phyloP scores from a whole-genome alignment of 73 alveolate species.

The Tetrahymena thermophila region DNA sequence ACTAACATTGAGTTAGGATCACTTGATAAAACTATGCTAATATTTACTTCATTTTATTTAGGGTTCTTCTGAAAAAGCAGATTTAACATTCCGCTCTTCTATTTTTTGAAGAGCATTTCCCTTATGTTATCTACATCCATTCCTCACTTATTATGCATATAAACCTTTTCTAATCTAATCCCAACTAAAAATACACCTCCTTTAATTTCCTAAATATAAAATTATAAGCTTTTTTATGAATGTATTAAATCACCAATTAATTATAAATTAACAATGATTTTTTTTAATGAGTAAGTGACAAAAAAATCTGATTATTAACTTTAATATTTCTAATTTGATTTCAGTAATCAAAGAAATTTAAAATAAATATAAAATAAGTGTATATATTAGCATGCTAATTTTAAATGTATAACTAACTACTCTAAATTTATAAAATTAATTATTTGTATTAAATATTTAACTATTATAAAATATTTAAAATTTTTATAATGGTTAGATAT shows the following conservation, averaged over 20 bases:
- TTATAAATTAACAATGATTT: no score
- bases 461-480: no score
- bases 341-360: not conserved
- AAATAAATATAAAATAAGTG: no score
- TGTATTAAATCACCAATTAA: no score
- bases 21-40: not conserved
- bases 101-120: not conserved
- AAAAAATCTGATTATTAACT: not conserved
- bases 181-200: not conserved
- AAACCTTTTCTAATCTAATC: not conserved
- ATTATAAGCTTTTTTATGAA: not conserved
- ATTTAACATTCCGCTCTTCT: not conserved
- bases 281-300: not conserved
- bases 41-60: not conserved
- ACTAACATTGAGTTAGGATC: not conserved
- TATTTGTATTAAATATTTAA: no score
- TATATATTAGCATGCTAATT: no score
- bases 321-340: not conserved
- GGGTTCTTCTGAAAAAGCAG: not conserved
- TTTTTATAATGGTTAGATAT: no score
- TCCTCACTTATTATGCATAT: not conserved
- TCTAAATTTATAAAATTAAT: no score
- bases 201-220: not conserved
- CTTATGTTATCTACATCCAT: not conserved
- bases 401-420: no score